These are phyloP conservation scores for Prunus yedoensis DNA, from an alignment of 331 rosid genomes.

Conservation along the genomic window DNA sequence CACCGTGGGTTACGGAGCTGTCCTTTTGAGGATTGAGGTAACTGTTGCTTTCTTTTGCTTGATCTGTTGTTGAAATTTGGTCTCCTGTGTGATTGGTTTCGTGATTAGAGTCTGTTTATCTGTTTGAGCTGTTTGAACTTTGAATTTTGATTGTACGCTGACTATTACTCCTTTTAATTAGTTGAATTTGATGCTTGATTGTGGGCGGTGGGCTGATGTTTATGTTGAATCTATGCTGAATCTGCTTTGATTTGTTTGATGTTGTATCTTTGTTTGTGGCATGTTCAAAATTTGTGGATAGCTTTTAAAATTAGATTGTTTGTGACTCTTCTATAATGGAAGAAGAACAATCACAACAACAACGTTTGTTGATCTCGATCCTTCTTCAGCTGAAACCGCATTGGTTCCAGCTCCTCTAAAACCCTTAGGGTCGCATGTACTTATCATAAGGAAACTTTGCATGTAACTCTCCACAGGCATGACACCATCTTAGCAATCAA, in stretches of 20 bases:
- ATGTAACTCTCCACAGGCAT: too few species aligned
- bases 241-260: background rate
- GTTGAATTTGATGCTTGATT: background rate
- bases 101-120: too few species aligned
- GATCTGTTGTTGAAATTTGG: background rate
- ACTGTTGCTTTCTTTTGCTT: background rate
- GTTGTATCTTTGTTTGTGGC: background rate
- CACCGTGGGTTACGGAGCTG: background rate
- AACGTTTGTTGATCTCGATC: background rate
- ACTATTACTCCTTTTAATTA: background rate
- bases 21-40: background rate
- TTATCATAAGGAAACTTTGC: too few species aligned
- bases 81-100: too few species aligned
- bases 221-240: background rate
- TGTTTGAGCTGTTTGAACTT: background rate
- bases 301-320: background rate
- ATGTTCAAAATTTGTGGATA: background rate
- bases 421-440: background rate
- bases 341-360: background rate
- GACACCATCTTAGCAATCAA: too few species aligned
- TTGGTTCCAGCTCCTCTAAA: background rate
- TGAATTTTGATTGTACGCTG: background rate
- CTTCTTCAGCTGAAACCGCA: background rate
- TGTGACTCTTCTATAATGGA: background rate
- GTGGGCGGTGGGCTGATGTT: background rate